A percentile compares a stretch with the other conserved stretches of the same genome.
These are phyloP conservation scores for Suillus spraguei DNA, from an alignment of 768 basidiomycete species.

Conservation along the genomic window DNA sequence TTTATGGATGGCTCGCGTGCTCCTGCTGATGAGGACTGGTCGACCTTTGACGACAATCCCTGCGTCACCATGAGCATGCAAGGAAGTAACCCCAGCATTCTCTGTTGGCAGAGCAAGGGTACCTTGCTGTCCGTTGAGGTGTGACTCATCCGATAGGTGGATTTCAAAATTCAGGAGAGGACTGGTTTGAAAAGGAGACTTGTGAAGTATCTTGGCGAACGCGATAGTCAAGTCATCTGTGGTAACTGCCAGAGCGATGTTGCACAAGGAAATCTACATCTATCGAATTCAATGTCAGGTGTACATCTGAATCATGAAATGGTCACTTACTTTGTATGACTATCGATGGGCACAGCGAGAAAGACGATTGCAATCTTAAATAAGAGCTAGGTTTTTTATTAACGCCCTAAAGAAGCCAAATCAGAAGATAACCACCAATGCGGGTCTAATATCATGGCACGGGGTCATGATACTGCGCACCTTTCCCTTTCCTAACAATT, in stretches of 20 bases:
- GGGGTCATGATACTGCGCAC: not conserved
- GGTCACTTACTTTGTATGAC: not conserved
- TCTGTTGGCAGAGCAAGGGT: slow-evolving; percentile 33
- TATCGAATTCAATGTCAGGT: not conserved
- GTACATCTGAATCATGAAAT: not conserved
- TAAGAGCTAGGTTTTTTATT: not conserved
- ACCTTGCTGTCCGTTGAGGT: slow-evolving; percentile 27
- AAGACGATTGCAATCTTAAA: not conserved
- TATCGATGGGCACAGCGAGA: not conserved
- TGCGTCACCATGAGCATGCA: slow-evolving; percentile 24
- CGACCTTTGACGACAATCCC: slow-evolving; percentile 32
- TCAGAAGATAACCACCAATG: not conserved
- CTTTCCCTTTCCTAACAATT: not conserved
- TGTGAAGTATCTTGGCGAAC: slow-evolving; percentile 37
- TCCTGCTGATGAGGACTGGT: slow-evolving; percentile 22
- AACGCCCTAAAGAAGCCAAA: not conserved
- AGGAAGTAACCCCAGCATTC: slow-evolving; percentile 24
- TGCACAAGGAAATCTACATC: slow-evolving; percentile 41
- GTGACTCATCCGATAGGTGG: not conserved
- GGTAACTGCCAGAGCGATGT: slow-evolving; percentile 28
- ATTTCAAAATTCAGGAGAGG: slow-evolving; percentile 37
- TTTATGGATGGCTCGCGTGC: slow-evolving; percentile 21
- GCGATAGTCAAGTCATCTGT: slow-evolving; percentile 35
- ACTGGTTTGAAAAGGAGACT: slow-evolving; percentile 32
- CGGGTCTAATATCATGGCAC: not conserved